phyloP scores from a whole-genome alignment of 2,329 filamentous ascomycete species.

The Scedosporium apiospermum region DNA sequence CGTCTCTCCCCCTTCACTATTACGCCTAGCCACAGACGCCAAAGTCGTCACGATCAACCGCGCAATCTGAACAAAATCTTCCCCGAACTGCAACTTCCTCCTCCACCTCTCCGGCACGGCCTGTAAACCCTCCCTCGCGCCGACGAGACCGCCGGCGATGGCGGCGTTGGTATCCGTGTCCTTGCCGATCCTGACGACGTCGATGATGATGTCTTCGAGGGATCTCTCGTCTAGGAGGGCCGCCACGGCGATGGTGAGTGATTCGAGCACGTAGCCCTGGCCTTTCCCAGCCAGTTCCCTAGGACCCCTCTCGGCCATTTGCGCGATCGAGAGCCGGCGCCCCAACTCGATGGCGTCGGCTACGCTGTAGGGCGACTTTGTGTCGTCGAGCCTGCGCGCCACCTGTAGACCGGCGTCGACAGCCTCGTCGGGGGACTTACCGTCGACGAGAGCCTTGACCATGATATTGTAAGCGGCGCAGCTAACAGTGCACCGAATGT shows the following conservation, averaged over 20 bases:
- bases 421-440: slow-evolving; percentile 15
- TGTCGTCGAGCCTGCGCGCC: slow-evolving; percentile 14
- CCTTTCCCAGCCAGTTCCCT: slow-evolving; percentile 17
- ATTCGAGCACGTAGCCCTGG: slow-evolving; percentile 33
- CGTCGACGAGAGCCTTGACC: slow-evolving; percentile 21
- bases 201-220: slow-evolving; percentile 33
- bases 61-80: slow-evolving; percentile 22
- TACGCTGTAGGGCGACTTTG: background rate
- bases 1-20: background rate
- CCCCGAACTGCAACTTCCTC: slow-evolving; percentile 26
- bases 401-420: slow-evolving; percentile 17
- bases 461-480: slow-evolving; percentile 32
- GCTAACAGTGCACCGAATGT: slow-evolving; percentile 22
- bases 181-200: slow-evolving; percentile 32
- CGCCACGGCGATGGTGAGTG: slow-evolving; percentile 28
- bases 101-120: slow-evolving; percentile 32
- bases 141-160: slow-evolving; percentile 34
- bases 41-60: slow-evolving; percentile 2
- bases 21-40: background rate
- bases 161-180: slow-evolving; percentile 39
- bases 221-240: slow-evolving; percentile 29
- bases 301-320: slow-evolving; percentile 23
- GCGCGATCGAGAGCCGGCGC: slow-evolving; percentile 14
- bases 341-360: slow-evolving; percentile 19
- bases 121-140: slow-evolving; percentile 31